Evolutionary conservation across 2,329 filamentous ascomycete species (phyloP).

Genomic region (Lizonia empirigonia): DNA sequence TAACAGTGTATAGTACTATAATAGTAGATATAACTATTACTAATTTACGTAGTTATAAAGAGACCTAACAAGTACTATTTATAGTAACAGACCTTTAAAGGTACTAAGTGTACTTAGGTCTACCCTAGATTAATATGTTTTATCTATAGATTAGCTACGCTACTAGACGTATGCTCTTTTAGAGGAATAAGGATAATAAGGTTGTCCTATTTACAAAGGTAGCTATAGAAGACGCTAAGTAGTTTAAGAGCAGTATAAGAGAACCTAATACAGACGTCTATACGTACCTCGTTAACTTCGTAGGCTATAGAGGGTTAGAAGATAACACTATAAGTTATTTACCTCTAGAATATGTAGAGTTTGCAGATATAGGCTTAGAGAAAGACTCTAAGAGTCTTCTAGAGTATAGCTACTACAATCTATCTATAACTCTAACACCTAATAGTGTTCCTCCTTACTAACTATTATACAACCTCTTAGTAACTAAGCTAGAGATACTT

Average conservation of each 20-base stretch:
- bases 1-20: neutral
- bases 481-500: neutral
- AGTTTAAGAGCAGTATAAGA: neutral
- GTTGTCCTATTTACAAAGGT: neutral
- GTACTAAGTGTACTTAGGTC: neutral
- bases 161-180: neutral
- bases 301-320: neutral
- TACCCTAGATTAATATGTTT: neutral
- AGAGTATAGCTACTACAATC: neutral
- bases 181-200: neutral
- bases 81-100: neutral
- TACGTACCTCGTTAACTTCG: neutral
- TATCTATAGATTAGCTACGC: neutral
- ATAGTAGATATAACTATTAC: neutral
- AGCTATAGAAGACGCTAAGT: neutral
- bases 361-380: neutral
- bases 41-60: neutral
- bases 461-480: neutral
- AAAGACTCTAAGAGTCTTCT: neutral
- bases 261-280: neutral
- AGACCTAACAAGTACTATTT: conserved; percentile 1
- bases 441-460: neutral
- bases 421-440: neutral
- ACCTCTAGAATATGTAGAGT: neutral
- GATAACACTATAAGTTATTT: neutral